A percentile compares a stretch with the other conserved stretches of the same genome.
Conservation (phyloP, 768 basidiomycete genomes). For the Rhizopogon vesiculosus region DNA sequence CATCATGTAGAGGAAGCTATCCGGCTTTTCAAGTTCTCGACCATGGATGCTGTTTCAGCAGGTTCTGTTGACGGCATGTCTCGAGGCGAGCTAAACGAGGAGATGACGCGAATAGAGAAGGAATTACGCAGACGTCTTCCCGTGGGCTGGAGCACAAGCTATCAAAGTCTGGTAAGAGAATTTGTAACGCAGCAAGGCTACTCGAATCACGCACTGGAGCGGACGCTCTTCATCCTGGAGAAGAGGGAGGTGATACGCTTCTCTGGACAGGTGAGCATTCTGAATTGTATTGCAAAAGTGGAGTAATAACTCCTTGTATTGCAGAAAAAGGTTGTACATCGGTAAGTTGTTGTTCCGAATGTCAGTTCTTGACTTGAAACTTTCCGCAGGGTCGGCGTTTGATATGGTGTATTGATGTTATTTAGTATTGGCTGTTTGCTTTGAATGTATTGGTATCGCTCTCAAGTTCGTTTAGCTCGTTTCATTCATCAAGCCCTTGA, state of each 20-base stretch:
- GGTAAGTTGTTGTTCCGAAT: constrained; percentile 20
- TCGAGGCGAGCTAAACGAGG: constrained; percentile 87
- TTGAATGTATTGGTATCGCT: not conserved
- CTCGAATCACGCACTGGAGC: constrained; percentile 85
- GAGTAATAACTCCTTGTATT: constrained; percentile 6
- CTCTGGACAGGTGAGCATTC: constrained; percentile 51
- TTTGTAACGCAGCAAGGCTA: constrained; percentile 93
- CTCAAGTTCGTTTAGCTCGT: not conserved
- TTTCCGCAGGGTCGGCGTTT: constrained; percentile 26
- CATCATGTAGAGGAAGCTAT: constrained; percentile 98
- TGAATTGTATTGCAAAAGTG: not conserved
- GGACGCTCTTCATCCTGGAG: constrained; percentile 88
- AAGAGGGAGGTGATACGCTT: constrained; percentile 95
- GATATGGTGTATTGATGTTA: not conserved
- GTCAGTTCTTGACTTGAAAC: not conserved
- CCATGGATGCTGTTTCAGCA: constrained; percentile 97
- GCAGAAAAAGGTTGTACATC: constrained; percentile 55
- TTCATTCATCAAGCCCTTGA: not conserved
- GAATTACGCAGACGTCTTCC: constrained; percentile 81
- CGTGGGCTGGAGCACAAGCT: constrained; percentile 96
- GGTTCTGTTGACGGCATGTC: constrained; percentile 92
- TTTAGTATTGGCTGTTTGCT: not conserved
- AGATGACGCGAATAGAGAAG: constrained; percentile 86
- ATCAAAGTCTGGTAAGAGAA: constrained; percentile 87
- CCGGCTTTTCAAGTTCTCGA: constrained; percentile 96